These are phyloP conservation scores for Knoxdaviesia capensis DNA, from an alignment of 2,329 filamentous ascomycete species.

Conservation along the genomic window DNA sequence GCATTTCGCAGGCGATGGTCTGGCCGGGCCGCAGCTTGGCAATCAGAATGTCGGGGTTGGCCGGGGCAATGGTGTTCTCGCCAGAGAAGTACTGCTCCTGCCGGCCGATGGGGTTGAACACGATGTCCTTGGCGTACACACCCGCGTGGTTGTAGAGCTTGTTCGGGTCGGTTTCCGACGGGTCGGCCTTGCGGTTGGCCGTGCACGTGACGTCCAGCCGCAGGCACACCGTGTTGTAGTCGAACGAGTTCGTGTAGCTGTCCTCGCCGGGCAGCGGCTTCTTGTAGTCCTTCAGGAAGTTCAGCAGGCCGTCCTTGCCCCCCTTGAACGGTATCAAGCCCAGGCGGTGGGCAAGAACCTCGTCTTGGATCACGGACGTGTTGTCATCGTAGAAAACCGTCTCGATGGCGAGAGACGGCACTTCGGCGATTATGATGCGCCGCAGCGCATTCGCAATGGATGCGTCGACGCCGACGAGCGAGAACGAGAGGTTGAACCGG, in stretches of 20 bases:
- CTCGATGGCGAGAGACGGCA: constrained; percentile 87
- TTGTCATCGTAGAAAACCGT: constrained; percentile 88
- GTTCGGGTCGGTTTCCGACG: constrained; percentile 57
- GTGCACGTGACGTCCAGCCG: constrained; percentile 62
- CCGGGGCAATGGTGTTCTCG: constrained; percentile 47
- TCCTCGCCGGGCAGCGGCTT: constrained; percentile 46
- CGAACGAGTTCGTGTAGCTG: constrained; percentile 37
- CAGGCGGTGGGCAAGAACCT: constrained; percentile 78
- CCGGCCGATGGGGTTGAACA: constrained; percentile 55
- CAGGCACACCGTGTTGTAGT: constrained; percentile 77
- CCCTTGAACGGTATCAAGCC: constrained; percentile 82
- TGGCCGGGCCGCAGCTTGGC: constrained; percentile 88
- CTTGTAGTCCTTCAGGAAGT: constrained; percentile 66
- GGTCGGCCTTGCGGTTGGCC: constrained; percentile 51
- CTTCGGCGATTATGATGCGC: constrained; percentile 84
- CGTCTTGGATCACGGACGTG: constrained; percentile 93
- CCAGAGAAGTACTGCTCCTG: constrained; percentile 51
- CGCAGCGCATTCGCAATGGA: constrained; percentile 93
- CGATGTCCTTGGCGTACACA: constrained; percentile 60
- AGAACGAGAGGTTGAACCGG: constrained; percentile 63
- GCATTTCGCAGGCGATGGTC: constrained; percentile 67
- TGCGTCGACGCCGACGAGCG: constrained; percentile 77
- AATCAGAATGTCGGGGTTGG: constrained; percentile 83
- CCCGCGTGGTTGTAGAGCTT: constrained; percentile 76
- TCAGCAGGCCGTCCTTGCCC: constrained; percentile 49